Percentiles rank a stretch among this genome's conserved stretches.
Evolutionary conservation across 2,329 filamentous ascomycete species (phyloP).

Genomic region (Pseudovirgaria hyperparasitica): DNA sequence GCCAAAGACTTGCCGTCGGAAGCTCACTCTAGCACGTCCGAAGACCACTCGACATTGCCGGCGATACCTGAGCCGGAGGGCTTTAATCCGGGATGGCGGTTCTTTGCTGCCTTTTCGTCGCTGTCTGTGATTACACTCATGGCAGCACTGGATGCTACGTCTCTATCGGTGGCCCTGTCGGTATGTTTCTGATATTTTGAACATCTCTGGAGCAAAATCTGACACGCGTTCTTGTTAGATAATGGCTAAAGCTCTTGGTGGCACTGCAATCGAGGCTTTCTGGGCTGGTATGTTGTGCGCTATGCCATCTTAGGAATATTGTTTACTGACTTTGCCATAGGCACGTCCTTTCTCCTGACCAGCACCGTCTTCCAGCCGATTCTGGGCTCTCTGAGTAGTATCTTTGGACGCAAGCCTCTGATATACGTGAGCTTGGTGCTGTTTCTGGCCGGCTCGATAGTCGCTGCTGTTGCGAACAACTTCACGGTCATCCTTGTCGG

Average conservation of each 20-base stretch:
- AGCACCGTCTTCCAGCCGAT: constrained; percentile 28
- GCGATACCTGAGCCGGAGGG: constrained; percentile 1
- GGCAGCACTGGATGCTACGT: constrained; percentile 53
- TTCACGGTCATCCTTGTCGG: constrained; percentile 26
- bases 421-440: constrained; percentile 22
- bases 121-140: constrained; percentile 45
- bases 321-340: too few relatives aligned
- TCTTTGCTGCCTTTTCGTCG: constrained; percentile 38
- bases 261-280: constrained; percentile 28
- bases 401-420: constrained; percentile 27
- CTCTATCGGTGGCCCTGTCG: constrained; percentile 46
- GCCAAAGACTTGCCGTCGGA: too few relatives aligned
- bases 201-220: constrained; percentile 3
- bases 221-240: constrained; percentile 13
- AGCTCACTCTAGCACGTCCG: background rate
- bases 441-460: constrained; percentile 24
- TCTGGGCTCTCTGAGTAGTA: constrained; percentile 25
- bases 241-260: constrained; percentile 22
- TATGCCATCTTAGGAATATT: too few relatives aligned
- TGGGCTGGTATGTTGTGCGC: too few relatives aligned
- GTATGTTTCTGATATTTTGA: constrained; percentile 9
- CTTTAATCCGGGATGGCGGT: constrained; percentile 17
- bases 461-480: constrained; percentile 23
- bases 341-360: constrained; percentile 27
- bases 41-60: background rate